Evolutionary conservation across 2,329 filamentous ascomycete genomes (phyloP).

Genomic region (Cladosporium oxysporum): DNA sequence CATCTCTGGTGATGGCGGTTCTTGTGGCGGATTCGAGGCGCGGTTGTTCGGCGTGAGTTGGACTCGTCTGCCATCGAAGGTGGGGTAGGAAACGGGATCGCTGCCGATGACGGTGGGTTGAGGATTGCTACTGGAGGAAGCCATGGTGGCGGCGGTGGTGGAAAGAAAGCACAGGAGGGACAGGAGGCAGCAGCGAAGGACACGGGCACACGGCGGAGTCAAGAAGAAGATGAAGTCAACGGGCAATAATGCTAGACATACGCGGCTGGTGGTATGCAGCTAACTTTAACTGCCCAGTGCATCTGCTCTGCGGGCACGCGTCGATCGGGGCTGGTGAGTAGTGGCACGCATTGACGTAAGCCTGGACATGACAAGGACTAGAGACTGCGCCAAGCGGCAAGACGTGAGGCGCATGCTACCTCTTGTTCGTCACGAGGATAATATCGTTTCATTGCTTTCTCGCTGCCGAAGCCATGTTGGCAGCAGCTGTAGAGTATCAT

Average conservation of each 20-base stretch:
- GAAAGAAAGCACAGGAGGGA: not conserved
- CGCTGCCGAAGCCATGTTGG: not conserved
- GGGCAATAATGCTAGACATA: constrained; percentile 8
- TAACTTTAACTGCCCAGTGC: constrained; percentile 3
- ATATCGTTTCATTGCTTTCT: not conserved
- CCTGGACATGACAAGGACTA: not conserved
- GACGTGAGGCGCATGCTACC: not conserved
- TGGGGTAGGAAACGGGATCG: constrained; percentile 16
- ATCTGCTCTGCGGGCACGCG: constrained; percentile 12
- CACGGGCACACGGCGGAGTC: not conserved
- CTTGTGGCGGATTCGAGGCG: not conserved
- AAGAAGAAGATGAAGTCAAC: not conserved
- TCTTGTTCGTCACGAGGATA: not conserved
- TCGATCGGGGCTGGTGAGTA: constrained; percentile 4
- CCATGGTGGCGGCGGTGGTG: constrained; percentile 5
- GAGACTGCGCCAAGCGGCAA: not conserved
- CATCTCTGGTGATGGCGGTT: not conserved
- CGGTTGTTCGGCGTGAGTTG: constrained; percentile 15
- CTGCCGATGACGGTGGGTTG: constrained; percentile 1
- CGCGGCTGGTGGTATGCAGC: constrained; percentile 13
- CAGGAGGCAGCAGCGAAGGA: not conserved
- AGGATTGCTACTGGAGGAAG: not conserved
- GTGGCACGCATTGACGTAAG: constrained; percentile 9
- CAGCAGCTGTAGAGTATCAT: not conserved
- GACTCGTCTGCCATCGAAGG: constrained; percentile 19